Evolutionary conservation across 768 basidiomycete genomes (phyloP), one percentile per base, ranked within the genome.

Genomic region (Leccinum variicolor): DNA sequence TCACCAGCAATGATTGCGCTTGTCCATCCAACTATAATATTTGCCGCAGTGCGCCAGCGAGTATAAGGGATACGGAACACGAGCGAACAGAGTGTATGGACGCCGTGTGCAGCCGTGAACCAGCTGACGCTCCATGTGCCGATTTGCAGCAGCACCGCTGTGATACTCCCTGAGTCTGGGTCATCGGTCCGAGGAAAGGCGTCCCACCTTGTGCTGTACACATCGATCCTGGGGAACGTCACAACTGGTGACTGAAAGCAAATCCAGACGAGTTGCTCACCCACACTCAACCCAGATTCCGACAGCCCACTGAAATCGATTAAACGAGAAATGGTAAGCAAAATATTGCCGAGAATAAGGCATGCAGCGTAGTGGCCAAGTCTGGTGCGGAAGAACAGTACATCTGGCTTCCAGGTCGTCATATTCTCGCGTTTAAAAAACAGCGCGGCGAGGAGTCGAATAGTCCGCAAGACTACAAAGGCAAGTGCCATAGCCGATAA

Each of bases 11-110:
- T 55, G 8, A 75, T 60, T 13, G 86, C 74, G 26, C 75, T 60
- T 8, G 69, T 60, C 88, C 89, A 90, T 49, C 89, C 88, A 45
- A 81, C 43, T 14, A 64, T 51, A 21, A 83, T 78, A 10, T 74
- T 69, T 3, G 69, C 67, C 2, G 71, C 66, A 57, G 79, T 83
- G 29, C 82, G 71, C 69, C 82, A 75, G 14, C 69, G 64, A 8
- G 83, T 79, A 58, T 84, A 82, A 34, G 79, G 79, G 58, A 75
- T 75, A 46, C 77, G 78, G 54, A 90, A 73, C 14, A 86, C 83
- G 39, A 90, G 75, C 15, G 87, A 83, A 61, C 76, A 80, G 75
- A 89, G 87, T 0, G 84, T 83, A 68, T 91, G 89, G 10, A 88
- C 63, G 1, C 84, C 84, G 62, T 88, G 85, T 6, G 79, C 76